Percentiles rank a stretch among this genome's conserved stretches.
phyloP scores from a whole-genome alignment of 257 asterid species.

The Solanum commersonii region DNA sequence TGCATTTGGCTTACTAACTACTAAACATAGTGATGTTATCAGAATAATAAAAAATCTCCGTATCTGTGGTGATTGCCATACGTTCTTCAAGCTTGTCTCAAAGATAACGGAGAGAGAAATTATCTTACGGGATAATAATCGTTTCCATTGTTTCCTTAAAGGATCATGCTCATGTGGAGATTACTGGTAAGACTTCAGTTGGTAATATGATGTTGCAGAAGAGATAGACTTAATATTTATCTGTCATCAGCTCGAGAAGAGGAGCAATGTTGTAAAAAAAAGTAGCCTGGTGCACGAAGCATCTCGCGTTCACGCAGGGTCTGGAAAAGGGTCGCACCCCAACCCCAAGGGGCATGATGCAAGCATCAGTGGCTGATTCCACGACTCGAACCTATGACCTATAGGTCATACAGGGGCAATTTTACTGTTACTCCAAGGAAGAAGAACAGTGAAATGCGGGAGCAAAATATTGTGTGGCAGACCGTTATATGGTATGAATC shows the following conservation, averaged over 20 bases:
- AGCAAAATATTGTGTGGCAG: background rate
- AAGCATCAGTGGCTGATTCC: background rate
- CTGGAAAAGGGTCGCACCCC: no score
- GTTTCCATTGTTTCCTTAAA: constrained; percentile 24
- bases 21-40: constrained; percentile 9
- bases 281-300: background rate
- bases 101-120: constrained; percentile 25
- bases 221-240: background rate
- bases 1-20: constrained; percentile 30
- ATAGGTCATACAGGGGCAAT: background rate
- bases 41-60: constrained; percentile 33
- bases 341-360: background rate
- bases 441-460: background rate
- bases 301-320: rapidly evolving
- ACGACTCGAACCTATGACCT: background rate
- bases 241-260: background rate
- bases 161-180: constrained; percentile 36
- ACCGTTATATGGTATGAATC: background rate
- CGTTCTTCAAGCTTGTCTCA: constrained; percentile 24
- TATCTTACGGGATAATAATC: constrained; percentile 28
- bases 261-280: background rate
- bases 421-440: background rate
- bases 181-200: constrained; percentile 19
- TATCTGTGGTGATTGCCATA: constrained; percentile 38
- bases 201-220: background rate